A percentile compares a stretch with the other conserved stretches of the same genome.
These are phyloP conservation scores for Phlebopus sp. DNA, from an alignment of 1,284 basidiomycete genomes.

Conservation along the genomic window DNA sequence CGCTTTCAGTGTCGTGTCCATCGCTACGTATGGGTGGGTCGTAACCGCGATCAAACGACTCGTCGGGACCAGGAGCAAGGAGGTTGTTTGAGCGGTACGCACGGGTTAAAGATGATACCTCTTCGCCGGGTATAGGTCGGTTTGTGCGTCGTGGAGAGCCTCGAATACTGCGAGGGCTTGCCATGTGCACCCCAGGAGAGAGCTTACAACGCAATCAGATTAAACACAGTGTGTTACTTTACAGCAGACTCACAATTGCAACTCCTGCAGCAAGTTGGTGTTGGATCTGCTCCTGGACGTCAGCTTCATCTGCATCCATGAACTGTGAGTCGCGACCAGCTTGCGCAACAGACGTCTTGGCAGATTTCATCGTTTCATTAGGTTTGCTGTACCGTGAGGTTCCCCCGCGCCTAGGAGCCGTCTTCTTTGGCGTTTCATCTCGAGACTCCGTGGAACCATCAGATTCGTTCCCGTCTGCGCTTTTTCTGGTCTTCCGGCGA, in stretches of 20 bases:
- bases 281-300: constrained; percentile 81
- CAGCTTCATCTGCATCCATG: constrained; percentile 88
- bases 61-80: constrained; percentile 43
- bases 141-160: constrained; percentile 59
- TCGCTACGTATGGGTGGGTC: constrained; percentile 39
- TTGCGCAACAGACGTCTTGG: constrained; percentile 42
- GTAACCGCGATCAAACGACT: constrained; percentile 38
- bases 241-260: constrained; percentile 51
- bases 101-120: constrained; percentile 32
- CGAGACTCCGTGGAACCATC: constrained; percentile 43
- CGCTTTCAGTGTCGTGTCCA: constrained; percentile 55
- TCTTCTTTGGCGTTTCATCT: constrained; percentile 54
- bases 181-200: constrained; percentile 51
- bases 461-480: constrained; percentile 35
- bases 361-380: constrained; percentile 27
- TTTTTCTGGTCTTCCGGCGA: constrained; percentile 34
- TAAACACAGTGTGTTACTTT: constrained; percentile 1
- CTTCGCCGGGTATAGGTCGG: constrained; percentile 34
- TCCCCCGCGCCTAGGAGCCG: constrained; percentile 38
- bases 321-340: constrained; percentile 75
- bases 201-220: constrained; percentile 35
- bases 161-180: constrained; percentile 64
- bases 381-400: constrained; percentile 33
- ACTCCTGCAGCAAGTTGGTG: constrained; percentile 75
- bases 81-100: constrained; percentile 42